Evolutionary conservation across 2,329 filamentous ascomycete species (phyloP).

Genomic region (Pseudovirgaria hyperparasitica): DNA sequence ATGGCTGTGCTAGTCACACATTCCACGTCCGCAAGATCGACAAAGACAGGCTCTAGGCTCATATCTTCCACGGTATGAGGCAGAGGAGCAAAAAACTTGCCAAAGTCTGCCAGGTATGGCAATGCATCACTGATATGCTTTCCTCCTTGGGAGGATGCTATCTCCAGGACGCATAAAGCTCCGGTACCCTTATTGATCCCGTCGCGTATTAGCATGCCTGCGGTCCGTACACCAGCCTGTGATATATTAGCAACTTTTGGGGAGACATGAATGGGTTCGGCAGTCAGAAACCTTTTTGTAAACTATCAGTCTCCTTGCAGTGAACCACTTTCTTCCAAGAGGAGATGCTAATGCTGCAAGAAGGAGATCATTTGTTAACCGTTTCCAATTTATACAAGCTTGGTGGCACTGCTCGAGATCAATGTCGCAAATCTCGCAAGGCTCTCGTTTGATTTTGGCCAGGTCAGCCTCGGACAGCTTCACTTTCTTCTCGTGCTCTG

Average conservation of each 20-base stretch:
- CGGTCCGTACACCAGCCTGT: constrained; percentile 67
- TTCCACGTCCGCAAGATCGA: constrained; percentile 69
- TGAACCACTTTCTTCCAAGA: constrained; percentile 68
- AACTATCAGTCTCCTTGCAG: constrained; percentile 62
- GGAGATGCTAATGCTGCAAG: constrained; percentile 65
- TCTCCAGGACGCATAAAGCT: constrained; percentile 65
- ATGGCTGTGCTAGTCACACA: constrained; percentile 62
- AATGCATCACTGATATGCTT: constrained; percentile 75
- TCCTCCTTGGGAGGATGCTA: constrained; percentile 54
- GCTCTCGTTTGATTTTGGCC: constrained; percentile 75
- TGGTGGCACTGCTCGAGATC: constrained; percentile 72
- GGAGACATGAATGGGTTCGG: constrained; percentile 4
- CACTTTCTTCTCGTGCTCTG: constrained; percentile 91
- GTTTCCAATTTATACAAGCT: constrained; percentile 66
- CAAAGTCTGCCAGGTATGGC: constrained; percentile 64
- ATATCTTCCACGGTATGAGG: constrained; percentile 56
- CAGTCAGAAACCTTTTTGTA: constrained; percentile 47
- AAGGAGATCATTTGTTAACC: constrained; percentile 71
- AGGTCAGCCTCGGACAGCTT: constrained; percentile 85
- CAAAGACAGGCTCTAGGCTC: constrained; percentile 51
- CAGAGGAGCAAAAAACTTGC: constrained; percentile 52
- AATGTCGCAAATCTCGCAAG: constrained; percentile 68
- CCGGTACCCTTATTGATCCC: constrained; percentile 53
- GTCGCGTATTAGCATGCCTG: constrained; percentile 67
- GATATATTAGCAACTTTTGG: constrained; percentile 9